A percentile compares a stretch with the other conserved stretches of the same genome.
Evolutionary conservation across 345 rosid genomes (phyloP).

Genomic region (Nephelium lappaceum): DNA sequence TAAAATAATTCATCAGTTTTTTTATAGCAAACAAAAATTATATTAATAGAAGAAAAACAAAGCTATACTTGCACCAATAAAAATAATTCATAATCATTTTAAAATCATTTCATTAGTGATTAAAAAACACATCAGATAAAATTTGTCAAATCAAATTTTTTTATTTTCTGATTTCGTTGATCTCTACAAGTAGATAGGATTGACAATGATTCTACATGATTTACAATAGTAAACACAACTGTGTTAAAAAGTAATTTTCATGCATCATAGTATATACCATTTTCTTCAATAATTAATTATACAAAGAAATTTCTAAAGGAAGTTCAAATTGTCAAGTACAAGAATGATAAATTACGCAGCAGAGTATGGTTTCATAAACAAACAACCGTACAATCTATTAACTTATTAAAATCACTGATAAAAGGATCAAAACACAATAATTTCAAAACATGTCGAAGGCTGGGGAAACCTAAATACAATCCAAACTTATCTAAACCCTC

Average conservation of each 20-base stretch:
- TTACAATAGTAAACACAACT: not conserved
- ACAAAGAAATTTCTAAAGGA: not conserved
- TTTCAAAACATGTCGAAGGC: not conserved
- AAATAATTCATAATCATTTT: not conserved
- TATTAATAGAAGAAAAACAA: not conserved
- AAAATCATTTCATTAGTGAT: not conserved
- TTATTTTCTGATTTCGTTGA: not conserved
- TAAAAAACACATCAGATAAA: not conserved
- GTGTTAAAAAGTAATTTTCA: not conserved
- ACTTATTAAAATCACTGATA: not conserved
- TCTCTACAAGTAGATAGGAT: too few relatives aligned
- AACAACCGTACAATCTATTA: not conserved
- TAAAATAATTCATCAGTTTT: not conserved
- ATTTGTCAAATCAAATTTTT: not conserved
- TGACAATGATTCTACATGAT: not conserved
- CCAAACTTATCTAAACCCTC: not conserved
- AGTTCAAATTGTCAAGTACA: not conserved
- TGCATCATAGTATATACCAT: too few relatives aligned
- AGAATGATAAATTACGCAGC: not conserved
- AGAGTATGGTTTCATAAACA: not conserved
- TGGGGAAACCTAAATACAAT: not conserved
- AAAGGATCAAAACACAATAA: not conserved
- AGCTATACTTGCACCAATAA: not conserved
- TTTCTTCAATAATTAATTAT: not conserved
- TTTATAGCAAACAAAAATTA: not conserved